These are phyloP conservation scores for Trichoderma afroharzianum DNA, from an alignment of 2,329 filamentous ascomycete genomes.

Conservation along the genomic window DNA sequence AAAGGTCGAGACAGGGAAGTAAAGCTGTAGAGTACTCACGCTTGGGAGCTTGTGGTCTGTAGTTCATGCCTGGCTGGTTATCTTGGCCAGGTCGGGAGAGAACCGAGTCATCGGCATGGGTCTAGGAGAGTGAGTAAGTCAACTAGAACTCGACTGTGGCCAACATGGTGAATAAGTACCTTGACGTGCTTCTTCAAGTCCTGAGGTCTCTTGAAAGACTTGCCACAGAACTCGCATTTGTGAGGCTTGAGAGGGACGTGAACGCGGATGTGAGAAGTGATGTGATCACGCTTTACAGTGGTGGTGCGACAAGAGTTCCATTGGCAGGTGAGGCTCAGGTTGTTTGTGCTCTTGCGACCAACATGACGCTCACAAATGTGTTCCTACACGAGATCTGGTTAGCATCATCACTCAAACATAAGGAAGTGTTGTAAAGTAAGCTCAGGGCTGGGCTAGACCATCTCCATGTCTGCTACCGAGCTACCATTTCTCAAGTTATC, in stretches of 20 bases:
- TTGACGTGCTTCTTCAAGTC: slow-evolving; percentile 99
- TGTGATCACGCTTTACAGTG: slow-evolving; percentile 97
- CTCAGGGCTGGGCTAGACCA: not conserved
- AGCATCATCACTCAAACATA: not conserved
- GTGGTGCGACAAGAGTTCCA: slow-evolving; percentile 96
- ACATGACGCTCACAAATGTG: slow-evolving; percentile 98
- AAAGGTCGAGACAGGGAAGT: not conserved
- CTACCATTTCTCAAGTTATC: too few relatives aligned
- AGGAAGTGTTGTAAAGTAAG: not conserved
- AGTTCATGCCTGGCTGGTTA: slow-evolving; percentile 50
- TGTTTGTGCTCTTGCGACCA: slow-evolving; percentile 98
- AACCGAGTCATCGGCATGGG: slow-evolving; percentile 92
- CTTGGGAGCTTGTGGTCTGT: slow-evolving; percentile 52
- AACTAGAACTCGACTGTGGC: not conserved
- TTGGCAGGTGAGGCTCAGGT: slow-evolving; percentile 93
- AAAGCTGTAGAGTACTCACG: slow-evolving; percentile 38
- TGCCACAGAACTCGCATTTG: slow-evolving; percentile 98
- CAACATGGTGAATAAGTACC: slow-evolving; percentile 36
- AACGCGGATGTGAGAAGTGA: slow-evolving; percentile 97
- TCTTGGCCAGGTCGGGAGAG: slow-evolving; percentile 53
- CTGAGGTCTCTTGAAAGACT: slow-evolving; percentile 98
- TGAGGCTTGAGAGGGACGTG: slow-evolving; percentile 99
- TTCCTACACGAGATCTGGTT: slow-evolving; percentile 54
- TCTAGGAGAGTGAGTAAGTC: slow-evolving; percentile 44
- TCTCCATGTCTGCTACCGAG: not conserved